phyloP scores from a whole-genome alignment of 257 asterid genomes.

The Dorcoceras hygrometricum region DNA sequence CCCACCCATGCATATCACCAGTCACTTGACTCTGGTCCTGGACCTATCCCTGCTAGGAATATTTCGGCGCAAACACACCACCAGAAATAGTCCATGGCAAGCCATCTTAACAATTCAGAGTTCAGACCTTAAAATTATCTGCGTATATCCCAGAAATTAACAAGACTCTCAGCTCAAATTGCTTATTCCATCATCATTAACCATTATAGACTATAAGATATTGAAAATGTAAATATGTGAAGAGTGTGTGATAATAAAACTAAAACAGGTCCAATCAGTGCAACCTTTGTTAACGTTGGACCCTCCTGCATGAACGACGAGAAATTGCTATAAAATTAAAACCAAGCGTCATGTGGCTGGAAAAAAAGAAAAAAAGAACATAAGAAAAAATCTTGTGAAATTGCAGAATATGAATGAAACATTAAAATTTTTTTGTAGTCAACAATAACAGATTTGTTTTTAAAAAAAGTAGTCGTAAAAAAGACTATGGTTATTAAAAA shows the following conservation, averaged over 20 bases:
- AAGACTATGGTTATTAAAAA: neutral
- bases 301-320: conserved; percentile 9
- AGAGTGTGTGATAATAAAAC: neutral
- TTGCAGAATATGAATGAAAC: neutral
- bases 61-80: neutral
- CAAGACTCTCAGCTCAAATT: neutral
- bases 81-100: neutral
- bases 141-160: neutral
- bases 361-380: neutral
- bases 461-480: neutral
- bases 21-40: no score
- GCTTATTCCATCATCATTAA: neutral
- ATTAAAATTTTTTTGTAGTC: neutral
- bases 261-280: neutral
- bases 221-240: neutral
- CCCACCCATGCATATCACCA: conserved; percentile 4
- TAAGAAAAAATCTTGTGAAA: neutral
- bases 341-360: neutral
- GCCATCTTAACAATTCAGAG: conserved; percentile 1
- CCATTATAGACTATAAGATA: neutral
- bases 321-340: neutral
- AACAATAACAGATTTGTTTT: neutral
- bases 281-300: neutral
- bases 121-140: neutral
- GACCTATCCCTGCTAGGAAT: no score